phyloP scores from a whole-genome alignment of 2,329 filamentous ascomycete species.

The Trichophyton mentagrophytes region DNA sequence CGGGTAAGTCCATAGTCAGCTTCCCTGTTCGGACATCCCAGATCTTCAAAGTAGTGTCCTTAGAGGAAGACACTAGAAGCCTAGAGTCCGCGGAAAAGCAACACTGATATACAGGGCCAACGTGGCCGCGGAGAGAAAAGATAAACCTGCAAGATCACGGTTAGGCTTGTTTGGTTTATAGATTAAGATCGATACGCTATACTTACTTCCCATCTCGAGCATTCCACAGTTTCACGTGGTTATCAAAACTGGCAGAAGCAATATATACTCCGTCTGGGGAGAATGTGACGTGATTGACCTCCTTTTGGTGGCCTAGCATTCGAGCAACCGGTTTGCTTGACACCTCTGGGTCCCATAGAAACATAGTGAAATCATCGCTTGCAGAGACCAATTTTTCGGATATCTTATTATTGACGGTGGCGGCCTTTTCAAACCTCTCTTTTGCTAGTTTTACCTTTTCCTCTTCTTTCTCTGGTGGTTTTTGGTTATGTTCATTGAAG shows the following conservation, averaged over 20 bases:
- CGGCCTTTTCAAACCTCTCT: slow-evolving; percentile 73
- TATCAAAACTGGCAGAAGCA: slow-evolving; percentile 81
- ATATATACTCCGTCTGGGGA: slow-evolving; percentile 80
- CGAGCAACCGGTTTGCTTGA: slow-evolving; percentile 76
- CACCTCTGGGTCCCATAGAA: slow-evolving; percentile 73
- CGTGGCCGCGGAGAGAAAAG: slow-evolving; percentile 76
- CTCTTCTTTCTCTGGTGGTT: slow-evolving; percentile 54
- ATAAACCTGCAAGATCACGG: slow-evolving; percentile 60
- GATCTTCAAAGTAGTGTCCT: slow-evolving; percentile 87
- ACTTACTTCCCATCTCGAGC: slow-evolving; percentile 53
- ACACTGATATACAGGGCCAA: slow-evolving; percentile 82
- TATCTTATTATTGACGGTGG: slow-evolving; percentile 59
- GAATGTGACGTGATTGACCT: slow-evolving; percentile 91
- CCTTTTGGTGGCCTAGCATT: slow-evolving; percentile 88
- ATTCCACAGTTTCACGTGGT: slow-evolving; percentile 88
- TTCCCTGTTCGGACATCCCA: slow-evolving; percentile 86
- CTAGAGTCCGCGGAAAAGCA: slow-evolving; percentile 85
- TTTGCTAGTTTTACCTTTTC: slow-evolving; percentile 63
- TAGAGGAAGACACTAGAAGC: slow-evolving; percentile 74
- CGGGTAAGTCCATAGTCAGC: slow-evolving; percentile 68
- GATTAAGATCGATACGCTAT: slow-evolving; percentile 58
- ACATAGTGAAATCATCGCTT: slow-evolving; percentile 92
- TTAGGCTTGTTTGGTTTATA: slow-evolving; percentile 91
- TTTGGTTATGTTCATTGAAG: slow-evolving; percentile 71
- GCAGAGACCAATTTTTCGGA: slow-evolving; percentile 80